Evolutionary conservation across 2,329 filamentous ascomycete species (phyloP), one percentile per base, ranked within the genome.

Genomic region (Hypoxylon sp.): DNA sequence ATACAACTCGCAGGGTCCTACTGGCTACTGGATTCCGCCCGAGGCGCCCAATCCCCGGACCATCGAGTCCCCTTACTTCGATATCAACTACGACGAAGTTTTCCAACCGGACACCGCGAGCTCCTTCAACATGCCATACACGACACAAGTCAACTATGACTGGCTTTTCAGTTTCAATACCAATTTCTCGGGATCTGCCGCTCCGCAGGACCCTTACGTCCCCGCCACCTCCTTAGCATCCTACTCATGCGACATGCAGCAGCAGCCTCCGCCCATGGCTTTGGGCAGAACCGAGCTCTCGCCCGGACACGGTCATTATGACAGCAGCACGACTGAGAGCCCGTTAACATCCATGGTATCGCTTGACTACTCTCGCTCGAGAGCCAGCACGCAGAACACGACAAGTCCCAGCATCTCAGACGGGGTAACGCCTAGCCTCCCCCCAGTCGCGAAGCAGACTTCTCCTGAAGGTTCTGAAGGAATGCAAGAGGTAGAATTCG

Each of bases 41-140:
- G 46, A 48, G 5, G 24, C 35, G 33, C 45, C 45, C 23, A 54
- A 49, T 20, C 40, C 55, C 23, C 58, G 51, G 31, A 48, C 24
- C 33, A 26, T 51, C 42, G 31, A 29, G 42, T 52, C 48, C 50
- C 48, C 46, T 38, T 59, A 46, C 46, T 29, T 63, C 47, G 61
- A 43, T 63, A 69, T 60, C 31, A 64, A 60, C 63, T 82, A 81
- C 63, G 81, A 83, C 48, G 81, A 86, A 47, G 78, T 82, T 27
- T 86, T 87, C 65, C 81, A 81, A 54, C 79, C 84, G 40, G 84
- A 87, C 66, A 87, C 84, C 68, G 84, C 84, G 24, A 85, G 80
- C 65, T 86, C 84, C 0, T 88, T 88, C 68, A 87, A 88, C 51
- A 85, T 86, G 73, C 85, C 85, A 4, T 88, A 85, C 69, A 86